Evolutionary conservation across 179 eudicot species (phyloP), one percentile per base, ranked within the genome.

Genomic region (Silene coronaria): DNA sequence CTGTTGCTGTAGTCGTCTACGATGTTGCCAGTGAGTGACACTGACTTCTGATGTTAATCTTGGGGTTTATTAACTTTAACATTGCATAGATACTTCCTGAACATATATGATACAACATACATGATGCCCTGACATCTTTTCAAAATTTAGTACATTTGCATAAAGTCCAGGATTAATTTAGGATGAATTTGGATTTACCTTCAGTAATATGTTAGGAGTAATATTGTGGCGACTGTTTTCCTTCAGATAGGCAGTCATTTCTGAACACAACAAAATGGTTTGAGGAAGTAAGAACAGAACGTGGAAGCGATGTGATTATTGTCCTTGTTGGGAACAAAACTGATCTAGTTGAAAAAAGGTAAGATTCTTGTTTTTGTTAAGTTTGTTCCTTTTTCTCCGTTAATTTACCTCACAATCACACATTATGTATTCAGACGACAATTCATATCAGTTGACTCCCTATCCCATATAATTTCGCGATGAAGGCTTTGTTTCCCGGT

Each of bases 311-410:
- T 83, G 97, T 91, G 63, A 88, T 91, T 68, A 86, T 90, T 74
- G 97, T 90, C 61, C 93, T 90, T 80, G 97, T 88, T 51, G 97
- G 92, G 63, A 91, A 91, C 67, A 91, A 91, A 86, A 91, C 97
- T 57, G 97, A 91, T 79, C 88, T 91, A 28, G 97, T 91, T 67
- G 96, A 91, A 57, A 91, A 91, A 82, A 90, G 97, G 97, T 91
- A 77, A 30, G 60, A 38, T 53, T 72, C 27, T 48, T 4, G 16
- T 62, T 60, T 53, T 19, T 8, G 11, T 67, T 21, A 1, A 30
- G 5, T 14, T 53, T 0, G 19, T 53, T 3, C n/a, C 59, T 53
- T 53, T 53, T 53, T 17, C 59, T 16, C 59, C 59, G 1, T 53
- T 53, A 8, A 14, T 53, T 53, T 53, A 17, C 59, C n/a, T 53